Conservation (phyloP, 768 basidiomycete species). For the Grammothele lineata region DNA sequence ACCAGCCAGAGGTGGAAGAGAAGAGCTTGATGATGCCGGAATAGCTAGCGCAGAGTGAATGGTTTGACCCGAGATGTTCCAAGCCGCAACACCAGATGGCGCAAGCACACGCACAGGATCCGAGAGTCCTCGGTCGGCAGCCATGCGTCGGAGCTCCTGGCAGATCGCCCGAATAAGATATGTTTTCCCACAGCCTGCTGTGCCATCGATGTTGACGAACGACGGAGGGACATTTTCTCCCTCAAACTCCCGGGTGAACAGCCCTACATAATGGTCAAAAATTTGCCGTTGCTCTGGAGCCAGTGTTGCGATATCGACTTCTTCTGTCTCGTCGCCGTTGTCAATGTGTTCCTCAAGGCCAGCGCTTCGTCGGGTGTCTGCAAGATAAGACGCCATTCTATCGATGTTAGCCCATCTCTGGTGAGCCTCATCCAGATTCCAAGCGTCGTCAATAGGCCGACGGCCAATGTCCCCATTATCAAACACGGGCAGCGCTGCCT, state of each 20-base stretch:
- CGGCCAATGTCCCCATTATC: conserved; percentile 1
- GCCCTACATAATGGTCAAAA: no score
- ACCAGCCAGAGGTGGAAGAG: not conserved
- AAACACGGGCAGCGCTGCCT: conserved; percentile 4
- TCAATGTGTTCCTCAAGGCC: no score
- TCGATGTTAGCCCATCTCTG: not conserved
- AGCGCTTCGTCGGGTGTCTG: no score
- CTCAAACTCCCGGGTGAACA: no score
- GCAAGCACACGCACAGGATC: conserved; percentile 1
- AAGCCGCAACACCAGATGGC: not conserved
- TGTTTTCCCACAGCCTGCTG: not conserved
- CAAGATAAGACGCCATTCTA: not conserved
- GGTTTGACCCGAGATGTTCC: not conserved
- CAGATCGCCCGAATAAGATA: not conserved
- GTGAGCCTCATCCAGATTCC: conserved; percentile 8
- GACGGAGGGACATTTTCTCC: not conserved
- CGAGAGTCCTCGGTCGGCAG: not conserved
- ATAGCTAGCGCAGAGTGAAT: not conserved
- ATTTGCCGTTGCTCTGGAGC: no score
- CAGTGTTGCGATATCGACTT: no score
- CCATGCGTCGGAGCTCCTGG: not conserved
- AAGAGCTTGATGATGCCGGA: not conserved
- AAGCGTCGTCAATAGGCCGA: conserved; percentile 11
- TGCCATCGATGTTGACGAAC: not conserved
- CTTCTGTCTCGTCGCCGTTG: no score